Conservation (phyloP, 176 grass and related monocot species). For the Musa acuminata region DNA sequence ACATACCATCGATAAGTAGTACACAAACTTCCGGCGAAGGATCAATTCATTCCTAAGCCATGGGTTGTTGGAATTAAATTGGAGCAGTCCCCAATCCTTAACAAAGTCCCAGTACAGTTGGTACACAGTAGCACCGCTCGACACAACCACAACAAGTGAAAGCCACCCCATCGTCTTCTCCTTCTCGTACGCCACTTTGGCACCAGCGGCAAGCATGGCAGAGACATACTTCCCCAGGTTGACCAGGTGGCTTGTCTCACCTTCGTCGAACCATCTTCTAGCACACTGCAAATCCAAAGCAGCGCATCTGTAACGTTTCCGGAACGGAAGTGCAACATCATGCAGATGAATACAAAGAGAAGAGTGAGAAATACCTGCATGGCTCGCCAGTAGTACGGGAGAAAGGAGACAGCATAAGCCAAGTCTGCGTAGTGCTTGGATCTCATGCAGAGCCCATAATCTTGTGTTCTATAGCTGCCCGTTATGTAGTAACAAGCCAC, state of each 20-base stretch:
- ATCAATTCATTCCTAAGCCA: conserved; percentile 91
- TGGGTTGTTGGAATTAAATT: conserved; percentile 66
- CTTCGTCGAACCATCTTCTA: conserved; percentile 98
- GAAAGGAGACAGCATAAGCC: conserved; percentile 89
- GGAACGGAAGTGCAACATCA: background rate
- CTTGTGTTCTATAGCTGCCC: conserved; percentile 86
- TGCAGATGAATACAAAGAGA: background rate
- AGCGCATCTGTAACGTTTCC: background rate
- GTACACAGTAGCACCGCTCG: conserved; percentile 71
- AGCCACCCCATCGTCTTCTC: conserved; percentile 57
- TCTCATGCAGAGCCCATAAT: conserved; percentile 93
- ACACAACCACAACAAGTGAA: conserved; percentile 57
- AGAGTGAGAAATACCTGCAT: conserved; percentile 55
- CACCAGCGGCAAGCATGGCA: conserved; percentile 81
- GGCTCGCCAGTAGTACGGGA: conserved; percentile 97
- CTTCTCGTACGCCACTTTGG: conserved; percentile 87
- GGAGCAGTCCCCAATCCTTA: conserved; percentile 93
- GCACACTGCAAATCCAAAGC: conserved; percentile 45
- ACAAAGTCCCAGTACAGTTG: conserved; percentile 99
- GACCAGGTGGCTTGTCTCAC: conserved; percentile 68
- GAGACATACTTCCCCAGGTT: conserved; percentile 98
- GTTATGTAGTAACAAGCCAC: conserved; percentile 94
- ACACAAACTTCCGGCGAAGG: conserved; percentile 71
- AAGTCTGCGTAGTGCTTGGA: conserved; percentile 85
- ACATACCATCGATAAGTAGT: conserved; percentile 90